These are phyloP conservation scores for Acanthamoeba healyi DNA, from an alignment of 208 protist genomes.

Conservation along the genomic window DNA sequence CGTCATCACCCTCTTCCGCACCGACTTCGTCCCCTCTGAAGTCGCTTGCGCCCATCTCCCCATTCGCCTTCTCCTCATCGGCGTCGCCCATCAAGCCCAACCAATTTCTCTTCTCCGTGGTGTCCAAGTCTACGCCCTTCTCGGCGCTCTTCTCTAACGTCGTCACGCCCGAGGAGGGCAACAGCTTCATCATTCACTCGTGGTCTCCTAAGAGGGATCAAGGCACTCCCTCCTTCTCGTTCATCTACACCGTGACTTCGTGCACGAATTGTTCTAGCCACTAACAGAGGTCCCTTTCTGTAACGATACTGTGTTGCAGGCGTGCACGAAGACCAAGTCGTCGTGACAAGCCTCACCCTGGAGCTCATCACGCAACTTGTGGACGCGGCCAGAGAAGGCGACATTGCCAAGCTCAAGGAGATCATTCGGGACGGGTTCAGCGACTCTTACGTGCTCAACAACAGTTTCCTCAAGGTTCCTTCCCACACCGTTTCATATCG, in stretches of 20 bases:
- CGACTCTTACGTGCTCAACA: constrained; percentile 66
- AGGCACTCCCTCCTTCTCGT: background rate
- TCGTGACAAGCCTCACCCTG: constrained; percentile 37
- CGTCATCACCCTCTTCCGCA: background rate
- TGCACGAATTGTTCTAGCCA: background rate
- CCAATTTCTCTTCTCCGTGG: constrained; percentile 52
- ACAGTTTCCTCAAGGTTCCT: constrained; percentile 61
- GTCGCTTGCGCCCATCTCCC: background rate
- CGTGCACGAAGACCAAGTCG: background rate
- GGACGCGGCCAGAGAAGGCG: constrained; percentile 3
- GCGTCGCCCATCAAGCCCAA: background rate
- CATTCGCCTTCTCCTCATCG: background rate
- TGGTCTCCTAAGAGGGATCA: constrained; percentile 28
- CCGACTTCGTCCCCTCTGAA: background rate
- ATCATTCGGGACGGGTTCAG: constrained; percentile 57
- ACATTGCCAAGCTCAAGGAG: constrained; percentile 59
- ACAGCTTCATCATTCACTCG: constrained; percentile 54
- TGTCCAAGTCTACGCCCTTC: constrained; percentile 43
- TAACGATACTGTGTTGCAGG: background rate
- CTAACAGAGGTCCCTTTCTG: too few species aligned
- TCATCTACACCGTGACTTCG: background rate
- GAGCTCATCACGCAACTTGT: constrained; percentile 43
- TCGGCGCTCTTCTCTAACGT: constrained; percentile 60
- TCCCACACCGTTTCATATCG: too few species aligned
- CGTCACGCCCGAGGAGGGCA: constrained; percentile 43